Evolutionary conservation across 768 basidiomycete genomes (phyloP).

Genomic region (Xanthoconium purpureum): DNA sequence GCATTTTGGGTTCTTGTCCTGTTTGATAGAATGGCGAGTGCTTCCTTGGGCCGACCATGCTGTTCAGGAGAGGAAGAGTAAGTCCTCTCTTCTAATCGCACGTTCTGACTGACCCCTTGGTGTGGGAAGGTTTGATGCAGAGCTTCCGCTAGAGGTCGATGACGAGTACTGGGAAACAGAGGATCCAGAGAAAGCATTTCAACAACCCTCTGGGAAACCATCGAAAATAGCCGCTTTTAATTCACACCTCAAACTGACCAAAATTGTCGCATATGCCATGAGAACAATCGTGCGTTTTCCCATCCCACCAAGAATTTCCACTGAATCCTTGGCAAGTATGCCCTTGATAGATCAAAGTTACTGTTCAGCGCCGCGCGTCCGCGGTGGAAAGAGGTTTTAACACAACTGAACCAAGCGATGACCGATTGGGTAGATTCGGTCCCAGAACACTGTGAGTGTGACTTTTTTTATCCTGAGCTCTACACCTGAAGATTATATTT

Average conservation of each 20-base stretch:
- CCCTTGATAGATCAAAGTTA: conserved; percentile 62
- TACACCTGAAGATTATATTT: not conserved
- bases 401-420: conserved; percentile 65
- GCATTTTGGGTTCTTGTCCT: conserved; percentile 71
- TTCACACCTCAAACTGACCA: conserved; percentile 59
- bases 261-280: conserved; percentile 66
- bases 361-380: conserved; percentile 49
- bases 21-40: conserved; percentile 56
- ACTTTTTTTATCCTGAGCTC: not conserved
- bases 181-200: conserved; percentile 51
- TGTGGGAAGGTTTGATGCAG: conserved; percentile 71
- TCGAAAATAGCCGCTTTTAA: conserved; percentile 61
- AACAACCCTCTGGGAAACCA: conserved; percentile 62
- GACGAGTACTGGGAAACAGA: conserved; percentile 71
- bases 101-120: conserved; percentile 3
- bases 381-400: conserved; percentile 57
- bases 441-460: conserved; percentile 59
- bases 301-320: not conserved
- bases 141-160: conserved; percentile 79
- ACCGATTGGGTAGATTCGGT: conserved; percentile 70
- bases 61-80: conserved; percentile 67
- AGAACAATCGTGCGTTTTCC: conserved; percentile 58
- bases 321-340: conserved; percentile 45
- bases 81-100: conserved; percentile 17
- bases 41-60: conserved; percentile 53